Base-by-base conservation (phyloP, 2,329 filamentous ascomycete genomes). In the Myriosclerotinia curreyana region DNA sequence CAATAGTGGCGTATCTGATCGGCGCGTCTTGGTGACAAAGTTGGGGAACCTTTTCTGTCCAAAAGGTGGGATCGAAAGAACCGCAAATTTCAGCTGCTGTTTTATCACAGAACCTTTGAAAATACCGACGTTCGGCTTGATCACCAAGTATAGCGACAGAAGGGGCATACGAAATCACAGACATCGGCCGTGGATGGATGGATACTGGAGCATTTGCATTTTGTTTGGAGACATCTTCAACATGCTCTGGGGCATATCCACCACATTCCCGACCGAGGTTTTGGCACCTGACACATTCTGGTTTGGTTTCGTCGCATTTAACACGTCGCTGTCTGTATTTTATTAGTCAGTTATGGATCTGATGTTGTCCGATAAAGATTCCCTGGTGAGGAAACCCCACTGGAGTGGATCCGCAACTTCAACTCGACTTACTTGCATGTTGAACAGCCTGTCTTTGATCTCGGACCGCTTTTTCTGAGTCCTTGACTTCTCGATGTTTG, bases 281-380 rank as follows among this genome's bases (percentile, higher is more conserved):
- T 56, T 73, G 71, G 64, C 73, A 75, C 66, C 73, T 67, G 31
- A 73, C 65, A 62, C 73, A 75, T 28, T 68, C 70, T 55, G 73
- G 73, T 65, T 74, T 72, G 25, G 71, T 71, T 65, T 75, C 73
- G 62, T 75, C 73, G 66, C 73, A 75, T 66, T 75, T 75, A 15
- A 75, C 73, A 38, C 72, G 68, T 46, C 73, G 72, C 67, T 72
- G 70, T 67, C 73, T 74, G 64, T 54, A 49, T 34, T 55, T 22
- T 36, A 64, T 71, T 64, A 71, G 70, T 61, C 38, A 62, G 48
- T 64, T 42, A 34, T 15, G 25, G 42, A 62, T 51, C 53, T 58
- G 17, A 48, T 60, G 17, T 55, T 40, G 40, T 61, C 58, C 46
- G 42, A 11, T 44, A 12, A 55, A 50, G 36, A 50, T 38, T 62